Evolutionary conservation across 805 yeast species (phyloP), one percentile per base, ranked within the genome.

Genomic region (Nakazawaea pomicola): DNA sequence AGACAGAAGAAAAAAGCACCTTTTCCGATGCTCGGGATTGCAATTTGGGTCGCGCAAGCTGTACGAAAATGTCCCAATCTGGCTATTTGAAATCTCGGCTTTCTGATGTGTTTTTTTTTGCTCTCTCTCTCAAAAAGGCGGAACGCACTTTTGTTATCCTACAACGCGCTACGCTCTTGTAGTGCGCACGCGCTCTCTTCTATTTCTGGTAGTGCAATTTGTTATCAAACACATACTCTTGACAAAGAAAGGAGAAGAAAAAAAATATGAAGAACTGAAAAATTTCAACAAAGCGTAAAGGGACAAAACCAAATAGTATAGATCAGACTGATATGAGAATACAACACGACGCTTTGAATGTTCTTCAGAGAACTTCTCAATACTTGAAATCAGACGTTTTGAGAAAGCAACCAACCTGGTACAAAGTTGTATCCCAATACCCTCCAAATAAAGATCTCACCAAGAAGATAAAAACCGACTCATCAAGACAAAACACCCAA

Each of bases 331-430:
- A 5, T 5, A 81, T 79, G 89, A 87, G 80, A 73, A 76, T 83
- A 47, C 85, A 82, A 54, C 83, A 80, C 15, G 70, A 76, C 45
- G 95, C 96, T 23, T 74, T 80, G 23, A 76, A 76, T 48, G 84
- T 90, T 3, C 73, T 90, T 34, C 84, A 84, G 60, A 76, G 89
- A 54, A 85, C 96, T 0, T 81, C 96, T 2, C 80, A 83, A 45
- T 80, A 80, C 51, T 64, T 91, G 48, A 70, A 70, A 51, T 73
- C 85, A 0, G 91, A 95, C 1, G 65, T 82, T n/a, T 69, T 88
- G 35, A 68, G 61, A 24, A 62, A 72, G 24, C 82, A 83, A 54
- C 99, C 99, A 2, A 81, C 81, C 1, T 93, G 98, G 99, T 88
- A 73, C 61, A 79, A 81, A 48, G 91, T 85, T 5, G 88, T 93